Base-by-base conservation (phyloP, 2,329 filamentous ascomycete species). In the Ophiocordyceps sinensis region DNA sequence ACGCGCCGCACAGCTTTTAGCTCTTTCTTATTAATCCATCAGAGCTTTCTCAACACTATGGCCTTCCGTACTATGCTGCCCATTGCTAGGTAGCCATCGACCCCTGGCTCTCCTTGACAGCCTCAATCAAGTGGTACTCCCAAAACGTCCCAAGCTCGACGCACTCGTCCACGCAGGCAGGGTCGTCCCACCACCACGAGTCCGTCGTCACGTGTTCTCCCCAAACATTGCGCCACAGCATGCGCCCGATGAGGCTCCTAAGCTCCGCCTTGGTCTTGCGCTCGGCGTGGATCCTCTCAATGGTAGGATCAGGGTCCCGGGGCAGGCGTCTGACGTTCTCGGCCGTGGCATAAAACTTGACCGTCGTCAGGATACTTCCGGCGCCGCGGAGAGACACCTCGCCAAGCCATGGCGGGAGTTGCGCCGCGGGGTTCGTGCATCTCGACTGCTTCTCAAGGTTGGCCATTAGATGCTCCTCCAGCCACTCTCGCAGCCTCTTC, bases 121-220 rank as follows among this genome's bases (percentile, higher is more conserved):
- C 73, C 42, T 74, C 65, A 43, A 79, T 70, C 17, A 73, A 57
- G 40, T 66, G 66, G 49, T 75, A 78, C 46, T 77, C 70, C 73
- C 74, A 79, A 41, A 65, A 63, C 0, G 75, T 79, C 5, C 66
- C 66, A 45, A 70, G 52, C 41, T 66, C 57, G 14, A 66, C 51
- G 44, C 75, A 79, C 53, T 79, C 75, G 34, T 68, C 62, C 2
- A 75, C 56, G 43, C 72, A 73, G 1, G 56, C 63, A 12, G 61
- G 55, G 28, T 77, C 69, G 35, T 79, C 72, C 75, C 75, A 79
- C 76, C 76, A 80, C 74, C 74, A 78, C 36, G 53, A 59, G 5
- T 65, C 55, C 0, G 63, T 64, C 3, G 61, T 64, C 9, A 76
- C 66, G 44, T 65, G 69, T 3, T 53, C 51, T 0, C 75, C 75